A percentile compares a stretch with the other conserved stretches of the same genome.
These are phyloP conservation scores for Fusarium praegraminearum DNA, from an alignment of 2,329 filamentous ascomycete species.

Conservation along the genomic window DNA sequence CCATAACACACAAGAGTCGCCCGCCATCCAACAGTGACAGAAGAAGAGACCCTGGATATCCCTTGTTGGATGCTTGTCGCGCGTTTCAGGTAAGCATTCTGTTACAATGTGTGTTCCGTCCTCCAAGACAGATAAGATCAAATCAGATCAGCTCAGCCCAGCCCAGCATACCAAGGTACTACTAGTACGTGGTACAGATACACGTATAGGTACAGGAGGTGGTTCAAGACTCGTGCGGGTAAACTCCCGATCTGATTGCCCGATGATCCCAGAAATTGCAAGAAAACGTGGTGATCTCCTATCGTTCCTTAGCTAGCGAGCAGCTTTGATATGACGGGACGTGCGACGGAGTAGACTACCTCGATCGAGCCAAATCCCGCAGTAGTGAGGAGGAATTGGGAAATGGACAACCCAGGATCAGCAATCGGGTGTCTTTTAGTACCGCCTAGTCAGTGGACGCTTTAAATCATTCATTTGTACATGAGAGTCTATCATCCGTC, in stretches of 20 bases:
- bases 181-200: too few relatives aligned
- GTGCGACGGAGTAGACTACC: constrained; percentile 28
- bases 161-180: too few relatives aligned
- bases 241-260: constrained; percentile 13
- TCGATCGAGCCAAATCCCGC: constrained; percentile 28
- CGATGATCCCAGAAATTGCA: constrained; percentile 20
- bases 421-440: constrained; percentile 10
- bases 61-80: constrained; percentile 25
- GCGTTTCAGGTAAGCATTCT: constrained; percentile 39
- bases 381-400: constrained; percentile 22
- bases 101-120: constrained; percentile 34
- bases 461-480: background rate
- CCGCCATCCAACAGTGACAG: background rate
- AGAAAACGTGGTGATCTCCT: constrained; percentile 28
- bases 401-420: constrained; percentile 19
- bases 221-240: constrained; percentile 13
- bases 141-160: constrained; percentile 8
- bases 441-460: background rate
- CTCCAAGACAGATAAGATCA: constrained; percentile 18
- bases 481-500: background rate
- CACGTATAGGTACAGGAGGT: background rate
- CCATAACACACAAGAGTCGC: background rate
- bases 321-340: constrained; percentile 24
- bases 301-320: constrained; percentile 9
- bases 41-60: background rate